phyloP scores from a whole-genome alignment of 1,284 basidiomycete species.

The Ganoderma meredithae region DNA sequence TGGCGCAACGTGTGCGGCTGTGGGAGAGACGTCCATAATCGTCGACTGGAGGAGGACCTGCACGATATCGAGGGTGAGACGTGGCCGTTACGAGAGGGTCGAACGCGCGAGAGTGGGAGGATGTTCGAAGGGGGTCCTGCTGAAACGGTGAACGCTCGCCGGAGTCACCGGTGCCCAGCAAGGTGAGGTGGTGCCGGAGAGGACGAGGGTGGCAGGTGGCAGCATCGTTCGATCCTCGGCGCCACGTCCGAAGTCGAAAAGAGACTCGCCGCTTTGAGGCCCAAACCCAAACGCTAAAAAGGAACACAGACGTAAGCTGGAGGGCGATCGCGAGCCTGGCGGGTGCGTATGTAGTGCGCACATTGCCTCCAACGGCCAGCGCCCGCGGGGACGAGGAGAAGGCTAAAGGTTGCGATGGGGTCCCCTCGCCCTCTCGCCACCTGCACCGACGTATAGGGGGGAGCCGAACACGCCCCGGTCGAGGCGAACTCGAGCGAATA shows the following conservation, averaged over 20 bases:
- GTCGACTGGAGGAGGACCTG: not conserved
- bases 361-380: not conserved
- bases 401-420: conserved; percentile 1
- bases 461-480: conserved; percentile 4
- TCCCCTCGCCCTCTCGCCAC: not conserved
- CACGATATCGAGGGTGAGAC: not conserved
- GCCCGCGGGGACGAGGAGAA: not conserved
- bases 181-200: conserved; percentile 9
- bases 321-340: conserved; percentile 1
- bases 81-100: not conserved
- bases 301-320: not conserved
- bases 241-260: conserved; percentile 24
- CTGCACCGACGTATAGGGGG: not conserved
- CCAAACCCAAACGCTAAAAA: conserved; percentile 5
- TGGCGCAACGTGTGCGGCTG: conserved; percentile 6
- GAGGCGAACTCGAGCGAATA: not conserved
- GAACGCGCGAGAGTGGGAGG: not conserved
- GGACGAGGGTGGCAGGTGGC: conserved; percentile 13
- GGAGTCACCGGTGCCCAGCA: not conserved
- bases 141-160: not conserved
- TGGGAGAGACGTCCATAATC: not conserved
- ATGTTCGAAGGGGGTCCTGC: not conserved
- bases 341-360: conserved; percentile 12
- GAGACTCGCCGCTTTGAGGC: not conserved
- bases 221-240: conserved; percentile 27